Conservation (phyloP, 2,329 filamentous ascomycete species). For the Cladophialophora immunda region DNA sequence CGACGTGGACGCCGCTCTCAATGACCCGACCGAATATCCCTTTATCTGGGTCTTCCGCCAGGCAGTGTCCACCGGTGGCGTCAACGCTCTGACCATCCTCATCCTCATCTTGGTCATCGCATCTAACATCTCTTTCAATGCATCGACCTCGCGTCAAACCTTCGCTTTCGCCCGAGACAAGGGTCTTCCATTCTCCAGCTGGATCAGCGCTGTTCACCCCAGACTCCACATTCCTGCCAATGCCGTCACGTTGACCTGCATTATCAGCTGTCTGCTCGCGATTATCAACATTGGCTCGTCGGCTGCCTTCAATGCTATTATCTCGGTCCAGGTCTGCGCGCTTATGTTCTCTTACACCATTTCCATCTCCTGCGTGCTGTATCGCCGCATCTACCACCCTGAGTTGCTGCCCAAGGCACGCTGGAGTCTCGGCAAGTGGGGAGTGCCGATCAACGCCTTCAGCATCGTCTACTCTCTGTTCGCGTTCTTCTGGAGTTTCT, state of each 20-base stretch:
- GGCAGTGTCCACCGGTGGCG: slow-evolving; percentile 40
- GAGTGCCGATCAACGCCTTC: slow-evolving; percentile 46
- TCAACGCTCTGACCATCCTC: slow-evolving; percentile 50
- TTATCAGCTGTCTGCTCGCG: slow-evolving; percentile 29
- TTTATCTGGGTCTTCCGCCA: slow-evolving; percentile 58
- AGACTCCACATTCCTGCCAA: slow-evolving; percentile 37
- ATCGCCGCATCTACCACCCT: slow-evolving; percentile 49
- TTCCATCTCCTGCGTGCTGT: slow-evolving; percentile 57
- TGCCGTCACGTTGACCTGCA: slow-evolving; percentile 32
- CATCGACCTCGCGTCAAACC: slow-evolving; percentile 51
- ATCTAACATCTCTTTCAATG: slow-evolving; percentile 49
- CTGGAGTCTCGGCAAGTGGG: slow-evolving; percentile 54
- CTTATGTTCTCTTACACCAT: slow-evolving; percentile 62
- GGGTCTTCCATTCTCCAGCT: slow-evolving; percentile 52
- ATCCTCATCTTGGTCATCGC: slow-evolving; percentile 52
- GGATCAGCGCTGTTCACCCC: slow-evolving; percentile 44
- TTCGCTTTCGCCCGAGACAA: slow-evolving; percentile 56
- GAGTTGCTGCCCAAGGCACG: slow-evolving; percentile 51
- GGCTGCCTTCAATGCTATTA: slow-evolving; percentile 40
- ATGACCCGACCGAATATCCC: slow-evolving; percentile 54
- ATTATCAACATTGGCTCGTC: slow-evolving; percentile 37
- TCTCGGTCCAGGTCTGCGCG: slow-evolving; percentile 57
- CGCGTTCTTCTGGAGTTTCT: slow-evolving; percentile 59
- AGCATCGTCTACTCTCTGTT: slow-evolving; percentile 45
- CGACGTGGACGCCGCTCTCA: slow-evolving; percentile 47